Evolutionary conservation across 345 rosid species (phyloP), one percentile per base, ranked within the genome.

Genomic region (Rubroshorea leprosula): DNA sequence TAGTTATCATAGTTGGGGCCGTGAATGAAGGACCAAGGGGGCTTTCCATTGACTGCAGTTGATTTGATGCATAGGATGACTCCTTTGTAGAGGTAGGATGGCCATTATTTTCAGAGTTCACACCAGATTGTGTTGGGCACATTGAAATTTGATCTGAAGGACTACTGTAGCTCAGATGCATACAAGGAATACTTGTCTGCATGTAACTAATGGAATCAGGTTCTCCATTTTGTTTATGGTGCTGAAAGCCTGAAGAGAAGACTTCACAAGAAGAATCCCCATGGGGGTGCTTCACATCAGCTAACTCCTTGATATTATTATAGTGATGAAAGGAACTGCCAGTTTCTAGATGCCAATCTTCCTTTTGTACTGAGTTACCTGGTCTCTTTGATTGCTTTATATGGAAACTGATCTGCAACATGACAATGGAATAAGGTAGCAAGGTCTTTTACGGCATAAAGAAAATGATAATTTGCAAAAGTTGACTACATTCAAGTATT

Each of bases 41-140:
- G 46, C 76, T 76, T 67, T 80, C 84, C 18, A 67, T 38, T 45
- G 81, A 74, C 56, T 71, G 77, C 55, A 71, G 76, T 58, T 66
- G 85, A 64, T 74, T 85, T 55, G 95, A 87, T 59, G 81, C 70
- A 77, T 71, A 72, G 47, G 84, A 81, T 24, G 83, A 80, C 62
- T 71, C 79, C 58, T 78, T 71, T 61, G 76, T 69, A 51, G 67
- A 69, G 73, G 81, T 64, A 55, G 69, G 70, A 55, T 73, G 72
- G 39, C 69, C 65, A 56, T 68, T 80, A 58, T 70, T 77, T 69
- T 69, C 85, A 51, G 77, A 79, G 72, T 64, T 83, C 67, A 54
- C 51, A 69, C 76, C 69, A 60, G 85, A 70, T 49, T 71, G 76
- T 72, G 69, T 68, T 55, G 81, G 74, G 56, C 76, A 69, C 19